Base-by-base conservation (phyloP, 371 early-diverging fungal species). In the Circinella minor region DNA sequence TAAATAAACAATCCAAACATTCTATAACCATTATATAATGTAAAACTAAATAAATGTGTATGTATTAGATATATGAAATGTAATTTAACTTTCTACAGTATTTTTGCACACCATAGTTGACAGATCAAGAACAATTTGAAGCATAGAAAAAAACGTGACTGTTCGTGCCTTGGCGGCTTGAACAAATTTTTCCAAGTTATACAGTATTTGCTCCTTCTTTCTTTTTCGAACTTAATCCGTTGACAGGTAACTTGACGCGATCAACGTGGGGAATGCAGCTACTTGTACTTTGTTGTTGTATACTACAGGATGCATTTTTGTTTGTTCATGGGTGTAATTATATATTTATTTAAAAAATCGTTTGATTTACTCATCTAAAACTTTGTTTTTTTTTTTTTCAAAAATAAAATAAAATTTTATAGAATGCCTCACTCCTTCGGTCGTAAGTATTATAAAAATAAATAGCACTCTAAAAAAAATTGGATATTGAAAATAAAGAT, bases 381-480 rank as follows among this genome's bases (percentile, higher is more conserved):
- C 6, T 17, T 18, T 47, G 14, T n/a, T 63, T 63, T 9, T 38
- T n/a, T 63, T 63, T 9, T 38, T 10, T 20, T 46, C 14, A 10
- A 46, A 0, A 34, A 9, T 17, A 17, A n/a, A 7, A 9, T 15
- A 15, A 46, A 47, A 27, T 27, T 27, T 27, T 63, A 5, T 36
- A 76, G 76, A 63, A 94, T 94, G 96, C 97, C 97, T 85, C 95
- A 96, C 95, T 96, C 94, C 73, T 95, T 92, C 88, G 95, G 96
- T 94, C 81, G 83, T 83, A 83, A 77, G 83, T 83, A 27, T 27
- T 27, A 27, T 27, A 27, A 77, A 63, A 43, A 27, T 36, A n/a
- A 20, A 34, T 60, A 27, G 27, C 27, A 27, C 27, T 27, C 27
- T 20, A 11, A 62, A 55, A 37, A 71, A 4, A 15, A 55, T 17